Evolutionary conservation across 192 early-diverging fungal species (phyloP).

Genomic region (Coemansia sp.): DNA sequence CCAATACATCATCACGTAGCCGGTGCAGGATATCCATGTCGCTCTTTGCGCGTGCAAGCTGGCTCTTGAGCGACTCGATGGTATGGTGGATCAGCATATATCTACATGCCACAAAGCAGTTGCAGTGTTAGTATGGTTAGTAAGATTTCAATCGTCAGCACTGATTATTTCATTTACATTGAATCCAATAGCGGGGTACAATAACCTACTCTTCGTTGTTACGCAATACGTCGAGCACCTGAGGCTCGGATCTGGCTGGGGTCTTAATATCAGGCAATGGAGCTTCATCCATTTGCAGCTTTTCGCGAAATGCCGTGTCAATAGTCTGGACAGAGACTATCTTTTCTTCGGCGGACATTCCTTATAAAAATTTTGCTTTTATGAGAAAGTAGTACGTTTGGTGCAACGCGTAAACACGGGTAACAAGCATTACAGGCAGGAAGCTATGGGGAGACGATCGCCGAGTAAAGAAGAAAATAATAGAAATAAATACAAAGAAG

Average conservation of each 20-base stretch:
- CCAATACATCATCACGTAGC: conserved; percentile 31
- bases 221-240: conserved; percentile 15
- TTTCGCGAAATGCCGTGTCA: background rate
- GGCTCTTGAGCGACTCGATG: conserved; percentile 42
- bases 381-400: conserved; percentile 10
- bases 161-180: background rate
- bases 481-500: background rate
- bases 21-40: conserved; percentile 39
- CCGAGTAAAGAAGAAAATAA: background rate
- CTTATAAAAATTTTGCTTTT: background rate
- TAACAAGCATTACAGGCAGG: conserved; percentile 9
- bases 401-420: conserved; percentile 10
- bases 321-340: conserved; percentile 13
- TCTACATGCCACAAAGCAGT: conserved; percentile 4
- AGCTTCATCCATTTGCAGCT: conserved; percentile 1
- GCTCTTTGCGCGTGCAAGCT: conserved; percentile 43
- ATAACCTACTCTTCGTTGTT: conserved; percentile 49
- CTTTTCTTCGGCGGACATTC: conserved; percentile 28
- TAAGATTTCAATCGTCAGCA: background rate
- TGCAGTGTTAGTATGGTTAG: background rate
- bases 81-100: conserved; percentile 50
- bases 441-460: background rate
- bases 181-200: background rate
- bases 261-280: conserved; percentile 18
- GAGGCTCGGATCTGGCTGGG: background rate